A percentile compares a stretch with the other conserved stretches of the same genome.
phyloP scores from a whole-genome alignment of 495 filamentous ascomycete genomes.

The Amphirosellinia nigrospora region DNA sequence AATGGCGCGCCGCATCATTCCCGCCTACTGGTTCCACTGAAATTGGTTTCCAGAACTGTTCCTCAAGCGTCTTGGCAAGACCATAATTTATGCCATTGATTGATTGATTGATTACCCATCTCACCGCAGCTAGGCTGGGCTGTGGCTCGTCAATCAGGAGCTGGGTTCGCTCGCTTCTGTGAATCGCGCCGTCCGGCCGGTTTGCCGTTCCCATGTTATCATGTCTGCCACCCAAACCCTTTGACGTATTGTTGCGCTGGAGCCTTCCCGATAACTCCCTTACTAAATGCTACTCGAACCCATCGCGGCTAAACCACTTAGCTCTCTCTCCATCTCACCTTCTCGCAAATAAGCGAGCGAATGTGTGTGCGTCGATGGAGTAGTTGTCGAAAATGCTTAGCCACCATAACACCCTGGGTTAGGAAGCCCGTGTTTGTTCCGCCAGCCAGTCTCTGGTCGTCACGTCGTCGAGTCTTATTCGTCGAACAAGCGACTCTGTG shows the following conservation, averaged over 20 bases:
- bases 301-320: background rate
- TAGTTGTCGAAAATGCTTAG: constrained; percentile 4
- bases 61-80: constrained; percentile 22
- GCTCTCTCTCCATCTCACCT: background rate
- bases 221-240: background rate
- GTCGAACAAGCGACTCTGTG: constrained; percentile 27
- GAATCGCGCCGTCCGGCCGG: constrained; percentile 11
- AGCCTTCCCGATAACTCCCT: background rate
- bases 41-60: constrained; percentile 26
- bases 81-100: constrained; percentile 25
- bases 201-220: background rate
- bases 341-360: constrained; percentile 24
- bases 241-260: background rate
- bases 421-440: constrained; percentile 15
- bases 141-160: background rate
- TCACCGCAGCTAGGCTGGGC: constrained; percentile 1
- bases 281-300: background rate
- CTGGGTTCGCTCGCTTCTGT: constrained; percentile 19
- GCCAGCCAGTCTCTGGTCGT: constrained; percentile 16
- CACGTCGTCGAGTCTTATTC: constrained; percentile 26
- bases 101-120: constrained; percentile 14
- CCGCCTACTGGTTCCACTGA: constrained; percentile 23
- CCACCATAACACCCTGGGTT: constrained; percentile 2
- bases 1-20: constrained; percentile 21
- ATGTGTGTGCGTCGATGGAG: background rate